These are phyloP conservation scores for Gnaphalium uliginosum DNA, from an alignment of 129 eudicot genomes.

Conservation along the genomic window DNA sequence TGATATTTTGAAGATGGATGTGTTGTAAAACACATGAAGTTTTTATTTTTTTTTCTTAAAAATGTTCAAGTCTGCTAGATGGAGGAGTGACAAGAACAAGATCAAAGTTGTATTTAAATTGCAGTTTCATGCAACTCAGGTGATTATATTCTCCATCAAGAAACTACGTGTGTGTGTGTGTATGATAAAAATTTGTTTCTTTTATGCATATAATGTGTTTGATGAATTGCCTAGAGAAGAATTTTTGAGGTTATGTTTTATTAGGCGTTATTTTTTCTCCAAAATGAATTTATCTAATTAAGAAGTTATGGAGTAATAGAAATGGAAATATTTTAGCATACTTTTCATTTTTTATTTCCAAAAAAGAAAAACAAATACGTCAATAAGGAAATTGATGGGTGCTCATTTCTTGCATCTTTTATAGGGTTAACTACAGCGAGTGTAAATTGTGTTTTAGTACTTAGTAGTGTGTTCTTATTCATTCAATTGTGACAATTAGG, in stretches of 20 bases:
- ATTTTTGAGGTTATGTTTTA: slow-evolving; percentile 16
- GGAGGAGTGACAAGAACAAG: slow-evolving; percentile 96
- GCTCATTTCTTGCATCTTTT: slow-evolving; percentile 11
- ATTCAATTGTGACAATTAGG: slow-evolving; percentile 1
- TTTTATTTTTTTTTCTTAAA: slow-evolving; percentile 17
- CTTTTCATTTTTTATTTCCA: not conserved
- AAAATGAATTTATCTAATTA: slow-evolving; percentile 2
- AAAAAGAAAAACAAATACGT: not conserved
- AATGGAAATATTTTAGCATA: not conserved
- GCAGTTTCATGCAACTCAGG: slow-evolving; percentile 96
- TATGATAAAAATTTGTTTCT: not conserved
- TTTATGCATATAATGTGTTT: slow-evolving; percentile 10
- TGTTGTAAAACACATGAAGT: not conserved
- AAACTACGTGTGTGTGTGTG: not conserved
- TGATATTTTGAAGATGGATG: slow-evolving; percentile 14
- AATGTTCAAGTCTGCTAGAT: slow-evolving; percentile 81
- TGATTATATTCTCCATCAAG: slow-evolving; percentile 15
- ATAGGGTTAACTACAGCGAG: slow-evolving; percentile 11
- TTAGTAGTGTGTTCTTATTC: slow-evolving; percentile 3
- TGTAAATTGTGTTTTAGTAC: slow-evolving; percentile 4
- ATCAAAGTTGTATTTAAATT: slow-evolving; percentile 76
- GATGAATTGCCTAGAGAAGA: slow-evolving; percentile 28
- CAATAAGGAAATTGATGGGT: slow-evolving; percentile 5
- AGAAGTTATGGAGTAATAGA: not conserved
- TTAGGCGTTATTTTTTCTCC: not conserved